Evolutionary conservation across 164 flowering plant species (phyloP), one percentile per base, ranked within the genome.

Genomic region (Stephania cephalantha): DNA sequence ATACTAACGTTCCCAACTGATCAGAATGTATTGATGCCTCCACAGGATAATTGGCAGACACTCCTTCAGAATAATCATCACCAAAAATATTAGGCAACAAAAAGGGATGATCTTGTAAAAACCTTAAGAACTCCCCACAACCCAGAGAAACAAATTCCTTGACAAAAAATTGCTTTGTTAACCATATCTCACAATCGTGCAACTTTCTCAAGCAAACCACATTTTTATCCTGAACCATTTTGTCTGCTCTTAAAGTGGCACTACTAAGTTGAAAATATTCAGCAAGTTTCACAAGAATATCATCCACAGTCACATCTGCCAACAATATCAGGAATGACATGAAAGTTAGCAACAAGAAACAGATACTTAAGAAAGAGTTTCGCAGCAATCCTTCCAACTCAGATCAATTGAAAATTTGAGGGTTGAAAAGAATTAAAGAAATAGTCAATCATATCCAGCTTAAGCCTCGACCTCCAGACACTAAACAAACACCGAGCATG

Each of bases 61-160:
- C 18, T 11, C 79, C 86, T 45, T 77, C 83, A 70, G 71, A 44
- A 44, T 88, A 79, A 65, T 72, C 78, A 30, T 77, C 78, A 70
- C 29, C 73, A 53, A 90, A 55, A 71, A 74, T 79, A 66, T 46
- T 75, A 46, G 97, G 91, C 15, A 92, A 70, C 10, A 81, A 53
- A 78, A 87, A 81, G 12, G 70, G 74, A 76, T 89, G 65, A 46
- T 82, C 87, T 77, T 88, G 91, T 65, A 95, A 64, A 79, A 95
- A 93, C 1, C 46, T 77, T 72, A 83, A 73, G 76, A 90, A 90
- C 0, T 89, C 90, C 58, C 97, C 97, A 85, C 83, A 77, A 44
- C 98, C 99, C 75, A 95, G 85, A 72, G 83, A 83, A 75, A 71
- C 79, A 71, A 95, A 95, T 11, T 88, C 85, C 69, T 85, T 82